Evolutionary conservation across 257 asterid species (phyloP).

Genomic region (Nemophila menziesii): DNA sequence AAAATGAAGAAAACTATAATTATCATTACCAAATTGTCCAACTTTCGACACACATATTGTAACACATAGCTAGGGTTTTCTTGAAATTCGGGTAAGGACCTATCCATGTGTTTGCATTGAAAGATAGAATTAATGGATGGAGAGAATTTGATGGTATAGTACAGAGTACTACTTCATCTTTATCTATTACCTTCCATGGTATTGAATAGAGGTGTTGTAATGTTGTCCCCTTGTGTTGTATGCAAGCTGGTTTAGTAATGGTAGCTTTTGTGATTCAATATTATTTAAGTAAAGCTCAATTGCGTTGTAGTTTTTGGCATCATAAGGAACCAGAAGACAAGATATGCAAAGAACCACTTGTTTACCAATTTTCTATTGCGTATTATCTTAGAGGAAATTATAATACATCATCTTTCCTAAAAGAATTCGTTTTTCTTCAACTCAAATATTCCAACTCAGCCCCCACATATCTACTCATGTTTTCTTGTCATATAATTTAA

Average conservation of each 20-base stretch:
- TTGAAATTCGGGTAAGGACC: too few species aligned
- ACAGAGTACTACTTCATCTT: not conserved
- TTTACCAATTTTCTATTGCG: not conserved
- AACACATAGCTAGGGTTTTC: too few species aligned
- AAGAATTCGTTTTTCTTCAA: not conserved
- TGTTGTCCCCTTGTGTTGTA: not conserved
- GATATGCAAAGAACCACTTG: not conserved
- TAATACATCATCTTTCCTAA: not conserved
- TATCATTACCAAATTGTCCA: not conserved
- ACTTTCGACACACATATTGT: not conserved
- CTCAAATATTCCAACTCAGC: not conserved
- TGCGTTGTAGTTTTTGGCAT: not conserved
- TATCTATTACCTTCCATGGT: not conserved
- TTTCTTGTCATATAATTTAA: not conserved
- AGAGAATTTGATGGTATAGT: not conserved
- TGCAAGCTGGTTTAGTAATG: not conserved
- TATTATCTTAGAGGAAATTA: not conserved
- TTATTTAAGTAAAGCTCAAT: not conserved
- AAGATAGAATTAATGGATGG: not conserved
- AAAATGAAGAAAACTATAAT: too few species aligned
- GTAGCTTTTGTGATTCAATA: too few species aligned
- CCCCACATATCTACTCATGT: not conserved
- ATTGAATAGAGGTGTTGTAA: not conserved
- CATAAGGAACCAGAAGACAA: not conserved
- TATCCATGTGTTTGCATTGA: too few species aligned